phyloP scores from a whole-genome alignment of 768 basidiomycete species.

The Lyophyllum atratum region DNA sequence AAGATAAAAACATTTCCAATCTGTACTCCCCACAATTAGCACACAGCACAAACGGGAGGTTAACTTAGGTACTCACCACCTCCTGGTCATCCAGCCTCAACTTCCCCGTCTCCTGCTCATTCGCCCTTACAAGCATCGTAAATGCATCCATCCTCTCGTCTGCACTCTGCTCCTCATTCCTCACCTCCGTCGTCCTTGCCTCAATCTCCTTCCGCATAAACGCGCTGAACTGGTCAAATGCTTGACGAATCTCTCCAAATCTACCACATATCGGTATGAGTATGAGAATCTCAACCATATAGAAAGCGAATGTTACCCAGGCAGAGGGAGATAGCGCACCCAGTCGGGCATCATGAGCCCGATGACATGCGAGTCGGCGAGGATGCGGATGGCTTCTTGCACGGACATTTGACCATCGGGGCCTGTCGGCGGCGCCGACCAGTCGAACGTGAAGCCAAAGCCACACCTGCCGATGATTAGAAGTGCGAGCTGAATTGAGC shows the following conservation, averaged over 20 bases:
- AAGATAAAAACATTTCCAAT: constrained; percentile 54
- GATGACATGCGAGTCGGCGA: constrained; percentile 21
- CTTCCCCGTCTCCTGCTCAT: constrained; percentile 42
- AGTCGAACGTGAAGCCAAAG: constrained; percentile 26
- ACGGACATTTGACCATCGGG: constrained; percentile 37
- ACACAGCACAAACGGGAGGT: not conserved
- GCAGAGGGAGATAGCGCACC: constrained; percentile 11
- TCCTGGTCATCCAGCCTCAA: constrained; percentile 40
- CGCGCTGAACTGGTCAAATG: constrained; percentile 26
- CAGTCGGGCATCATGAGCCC: constrained; percentile 1
- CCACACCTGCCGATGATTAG: constrained; percentile 44
- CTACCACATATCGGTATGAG: constrained; percentile 16
- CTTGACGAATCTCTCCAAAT: constrained; percentile 27
- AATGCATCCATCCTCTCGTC: constrained; percentile 34
- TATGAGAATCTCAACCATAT: not conserved
- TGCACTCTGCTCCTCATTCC: constrained; percentile 1
- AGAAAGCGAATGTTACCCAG: constrained; percentile 4
- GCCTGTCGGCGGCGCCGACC: constrained; percentile 36
- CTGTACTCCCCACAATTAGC: constrained; percentile 21
- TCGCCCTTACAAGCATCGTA: constrained; percentile 45
- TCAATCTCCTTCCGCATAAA: constrained; percentile 41
- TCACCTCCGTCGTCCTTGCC: constrained; percentile 29
- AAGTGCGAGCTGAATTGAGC: constrained; percentile 35
- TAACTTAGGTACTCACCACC: constrained; percentile 28
- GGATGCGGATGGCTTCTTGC: constrained; percentile 34